These are phyloP conservation scores for Mrakia gelida DNA, from an alignment of 768 basidiomycete genomes.

Conservation along the genomic window DNA sequence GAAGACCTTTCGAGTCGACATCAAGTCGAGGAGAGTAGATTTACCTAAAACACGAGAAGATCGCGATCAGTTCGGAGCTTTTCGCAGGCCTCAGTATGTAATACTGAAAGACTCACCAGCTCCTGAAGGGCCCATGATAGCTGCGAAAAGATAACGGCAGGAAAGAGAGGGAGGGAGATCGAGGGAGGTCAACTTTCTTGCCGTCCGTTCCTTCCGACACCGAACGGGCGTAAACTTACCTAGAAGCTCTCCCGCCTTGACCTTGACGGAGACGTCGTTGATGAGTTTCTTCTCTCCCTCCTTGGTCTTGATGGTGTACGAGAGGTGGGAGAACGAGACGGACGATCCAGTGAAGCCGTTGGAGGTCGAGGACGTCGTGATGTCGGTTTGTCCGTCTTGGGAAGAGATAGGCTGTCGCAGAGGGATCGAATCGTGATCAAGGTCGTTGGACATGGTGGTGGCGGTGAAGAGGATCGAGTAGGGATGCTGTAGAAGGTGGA, in stretches of 20 bases:
- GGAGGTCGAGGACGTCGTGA: neutral
- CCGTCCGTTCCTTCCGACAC: too few species aligned
- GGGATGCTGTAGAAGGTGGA: neutral
- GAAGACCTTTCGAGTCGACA: constrained; percentile 5
- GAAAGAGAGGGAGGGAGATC: neutral
- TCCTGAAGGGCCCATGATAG: constrained; percentile 20
- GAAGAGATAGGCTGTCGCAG: too few species aligned
- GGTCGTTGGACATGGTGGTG: neutral
- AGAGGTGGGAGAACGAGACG: neutral
- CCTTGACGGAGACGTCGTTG: constrained; percentile 29
- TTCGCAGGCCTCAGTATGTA: too few species aligned
- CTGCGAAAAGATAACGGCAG: neutral
- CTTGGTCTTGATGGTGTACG: constrained; percentile 17
- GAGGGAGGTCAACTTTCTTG: neutral
- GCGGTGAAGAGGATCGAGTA: too few species aligned
- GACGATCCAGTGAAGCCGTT: neutral
- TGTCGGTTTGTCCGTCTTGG: too few species aligned
- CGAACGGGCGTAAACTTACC: neutral
- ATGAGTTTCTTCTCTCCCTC: constrained; percentile 31
- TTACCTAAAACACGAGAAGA: neutral
- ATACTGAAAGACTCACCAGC: constrained; percentile 32
- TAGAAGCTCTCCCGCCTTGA: constrained; percentile 38
- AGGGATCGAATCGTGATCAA: neutral
- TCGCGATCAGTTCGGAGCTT: neutral
- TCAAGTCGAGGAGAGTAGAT: constrained; percentile 25